Conservation (phyloP, 495 filamentous ascomycete species). For the Venustampulla echinocandica region DNA sequence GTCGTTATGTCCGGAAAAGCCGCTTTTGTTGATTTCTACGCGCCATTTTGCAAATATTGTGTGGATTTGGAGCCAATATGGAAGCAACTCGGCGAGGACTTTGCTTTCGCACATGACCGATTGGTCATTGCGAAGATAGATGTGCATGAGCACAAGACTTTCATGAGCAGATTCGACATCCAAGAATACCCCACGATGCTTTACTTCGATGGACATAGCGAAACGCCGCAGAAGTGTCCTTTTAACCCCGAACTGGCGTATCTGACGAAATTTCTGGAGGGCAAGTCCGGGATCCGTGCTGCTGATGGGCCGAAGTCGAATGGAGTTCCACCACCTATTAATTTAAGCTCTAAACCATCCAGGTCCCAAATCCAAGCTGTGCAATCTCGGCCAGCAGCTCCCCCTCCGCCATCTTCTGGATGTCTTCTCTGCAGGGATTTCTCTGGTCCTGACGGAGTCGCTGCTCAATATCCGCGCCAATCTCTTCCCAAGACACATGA, state of each 20-base stretch:
- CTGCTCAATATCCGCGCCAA: conserved; percentile 63
- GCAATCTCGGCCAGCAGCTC: conserved; percentile 22
- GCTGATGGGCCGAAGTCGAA: conserved; percentile 17
- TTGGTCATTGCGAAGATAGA: conserved; percentile 19
- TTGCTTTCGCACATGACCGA: conserved; percentile 17
- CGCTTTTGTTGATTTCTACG: conserved; percentile 18
- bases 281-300: conserved; percentile 9
- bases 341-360: conserved; percentile 36
- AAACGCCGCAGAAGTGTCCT: conserved; percentile 10
- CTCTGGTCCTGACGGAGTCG: conserved; percentile 68
- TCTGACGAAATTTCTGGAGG: conserved; percentile 17
- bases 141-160: conserved; percentile 2
- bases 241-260: conserved; percentile 4
- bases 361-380: conserved; percentile 33
- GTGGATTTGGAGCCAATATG: conserved; percentile 15
- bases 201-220: conserved; percentile 16
- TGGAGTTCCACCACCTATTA: conserved; percentile 36
- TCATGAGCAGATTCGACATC: conserved; percentile 11
- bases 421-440: conserved; percentile 87
- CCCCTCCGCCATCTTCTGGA: conserved; percentile 25
- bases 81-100: conserved; percentile 16
- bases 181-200: conserved; percentile 16
- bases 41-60: conserved; percentile 17
- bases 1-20: conserved; percentile 11
- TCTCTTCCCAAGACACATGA: conserved; percentile 52